phyloP scores from a whole-genome alignment of 768 basidiomycete genomes.

The Serendipita vermifera region DNA sequence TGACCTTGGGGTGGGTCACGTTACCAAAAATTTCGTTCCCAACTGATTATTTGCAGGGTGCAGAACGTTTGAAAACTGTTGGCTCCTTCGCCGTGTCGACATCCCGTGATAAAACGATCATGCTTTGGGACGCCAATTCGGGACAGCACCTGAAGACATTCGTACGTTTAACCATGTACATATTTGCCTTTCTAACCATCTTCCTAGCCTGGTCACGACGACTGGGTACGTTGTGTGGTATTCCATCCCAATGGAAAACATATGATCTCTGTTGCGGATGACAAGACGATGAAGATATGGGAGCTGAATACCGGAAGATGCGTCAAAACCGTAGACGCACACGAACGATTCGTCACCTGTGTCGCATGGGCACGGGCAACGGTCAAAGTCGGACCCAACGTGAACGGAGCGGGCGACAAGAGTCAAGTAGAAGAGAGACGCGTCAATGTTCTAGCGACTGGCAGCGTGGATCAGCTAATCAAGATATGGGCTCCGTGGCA shows the following conservation, averaged over 20 bases:
- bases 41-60: conserved; percentile 29
- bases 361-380: conserved; percentile 61
- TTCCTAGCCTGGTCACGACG: conserved; percentile 64
- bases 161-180: conserved; percentile 29
- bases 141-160: conserved; percentile 72
- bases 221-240: conserved; percentile 77
- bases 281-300: conserved; percentile 86
- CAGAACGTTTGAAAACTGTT: conserved; percentile 28
- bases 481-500: conserved; percentile 23
- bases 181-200: neutral
- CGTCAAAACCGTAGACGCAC: conserved; percentile 73
- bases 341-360: conserved; percentile 69
- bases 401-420: conserved; percentile 20
- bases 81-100: conserved; percentile 56
- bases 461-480: conserved; percentile 33
- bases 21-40: neutral
- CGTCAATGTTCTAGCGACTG: conserved; percentile 37
- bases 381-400: conserved; percentile 18
- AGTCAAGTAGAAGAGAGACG: conserved; percentile 21
- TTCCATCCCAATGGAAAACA: conserved; percentile 87
- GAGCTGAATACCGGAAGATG: conserved; percentile 76
- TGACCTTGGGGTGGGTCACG: conserved; percentile 45
- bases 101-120: conserved; percentile 83
- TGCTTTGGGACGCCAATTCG: conserved; percentile 75
- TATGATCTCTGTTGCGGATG: conserved; percentile 82